These are phyloP conservation scores for Hypoxylon subgilvum DNA, from an alignment of 495 filamentous ascomycete species.

Conservation along the genomic window DNA sequence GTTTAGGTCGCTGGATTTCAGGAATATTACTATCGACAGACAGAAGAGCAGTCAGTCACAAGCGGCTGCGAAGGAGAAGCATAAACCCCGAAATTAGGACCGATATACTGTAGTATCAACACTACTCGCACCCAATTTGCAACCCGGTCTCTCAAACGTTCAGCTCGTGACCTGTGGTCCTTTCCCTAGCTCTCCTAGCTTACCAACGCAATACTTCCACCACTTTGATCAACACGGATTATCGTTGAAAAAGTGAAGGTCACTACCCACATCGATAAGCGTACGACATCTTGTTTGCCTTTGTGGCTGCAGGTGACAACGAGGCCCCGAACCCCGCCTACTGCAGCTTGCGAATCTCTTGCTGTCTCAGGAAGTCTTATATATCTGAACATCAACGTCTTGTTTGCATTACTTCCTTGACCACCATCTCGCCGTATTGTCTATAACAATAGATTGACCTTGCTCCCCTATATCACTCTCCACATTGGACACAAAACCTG, in stretches of 20 bases:
- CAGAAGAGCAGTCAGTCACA: not conserved
- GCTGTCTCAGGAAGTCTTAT: conserved; percentile 3
- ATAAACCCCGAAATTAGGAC: not conserved
- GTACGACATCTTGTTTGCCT: conserved; percentile 19
- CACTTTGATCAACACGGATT: not conserved
- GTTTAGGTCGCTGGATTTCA: no score
- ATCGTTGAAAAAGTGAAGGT: conserved; percentile 1
- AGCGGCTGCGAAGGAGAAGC: not conserved
- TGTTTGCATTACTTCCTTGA: not conserved
- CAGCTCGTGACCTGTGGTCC: conserved; percentile 10
- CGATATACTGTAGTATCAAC: not conserved
- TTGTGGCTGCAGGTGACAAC: conserved; percentile 30
- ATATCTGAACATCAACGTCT: conserved; percentile 1
- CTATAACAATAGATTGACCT: not conserved
- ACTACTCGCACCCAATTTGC: not conserved
- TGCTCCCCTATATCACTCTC: not conserved
- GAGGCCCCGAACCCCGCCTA: conserved; percentile 24
- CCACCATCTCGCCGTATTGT: not conserved
- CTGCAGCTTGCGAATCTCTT: conserved; percentile 11
- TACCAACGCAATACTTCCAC: no score
- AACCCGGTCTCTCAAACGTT: not conserved
- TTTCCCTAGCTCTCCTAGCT: no score
- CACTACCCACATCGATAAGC: not conserved
- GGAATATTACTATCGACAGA: conserved; percentile 1
- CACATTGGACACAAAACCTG: not conserved